phyloP scores from a whole-genome alignment of 441 rosid genomes.

The Kokia cookei region DNA sequence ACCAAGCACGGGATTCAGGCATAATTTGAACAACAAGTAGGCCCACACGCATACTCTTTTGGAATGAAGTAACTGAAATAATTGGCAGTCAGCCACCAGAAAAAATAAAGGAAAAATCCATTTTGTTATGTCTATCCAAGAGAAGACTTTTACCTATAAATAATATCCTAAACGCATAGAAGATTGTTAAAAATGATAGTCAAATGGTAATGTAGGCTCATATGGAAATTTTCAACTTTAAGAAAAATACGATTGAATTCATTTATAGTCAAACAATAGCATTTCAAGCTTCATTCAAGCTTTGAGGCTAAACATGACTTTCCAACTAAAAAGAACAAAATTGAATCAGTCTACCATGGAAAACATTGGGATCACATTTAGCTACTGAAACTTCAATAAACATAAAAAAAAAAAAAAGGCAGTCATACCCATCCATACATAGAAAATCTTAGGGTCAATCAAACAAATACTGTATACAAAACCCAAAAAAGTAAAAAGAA shows the following conservation, averaged over 20 bases:
- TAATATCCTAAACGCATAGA: neutral
- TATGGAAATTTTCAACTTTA: neutral
- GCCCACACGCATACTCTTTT: neutral
- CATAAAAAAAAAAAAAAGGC: neutral
- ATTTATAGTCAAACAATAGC: slow-evolving; percentile 19
- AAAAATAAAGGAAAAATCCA: neutral
- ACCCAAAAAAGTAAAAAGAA: slow-evolving; percentile 1
- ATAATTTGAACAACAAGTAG: neutral
- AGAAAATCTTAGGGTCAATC: slow-evolving; percentile 22
- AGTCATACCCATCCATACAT: slow-evolving; percentile 1
- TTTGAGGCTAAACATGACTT: slow-evolving; percentile 15
- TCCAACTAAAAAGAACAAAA: slow-evolving; percentile 3
- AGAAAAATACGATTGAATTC: neutral
- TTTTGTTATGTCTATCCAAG: neutral
- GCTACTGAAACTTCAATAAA: slow-evolving; percentile 1
- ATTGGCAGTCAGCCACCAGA: neutral
- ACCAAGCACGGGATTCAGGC: neutral
- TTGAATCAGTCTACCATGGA: neutral
- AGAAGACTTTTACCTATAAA: neutral
- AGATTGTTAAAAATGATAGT: neutral
- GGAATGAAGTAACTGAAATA: neutral
- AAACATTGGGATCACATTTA: neutral
- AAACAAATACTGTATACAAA: slow-evolving; percentile 1
- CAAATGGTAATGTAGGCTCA: neutral
- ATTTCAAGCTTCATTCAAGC: slow-evolving; percentile 7